These are phyloP conservation scores for Psidium friedrichsthalianum DNA, from an alignment of 345 rosid genomes.

Conservation along the genomic window DNA sequence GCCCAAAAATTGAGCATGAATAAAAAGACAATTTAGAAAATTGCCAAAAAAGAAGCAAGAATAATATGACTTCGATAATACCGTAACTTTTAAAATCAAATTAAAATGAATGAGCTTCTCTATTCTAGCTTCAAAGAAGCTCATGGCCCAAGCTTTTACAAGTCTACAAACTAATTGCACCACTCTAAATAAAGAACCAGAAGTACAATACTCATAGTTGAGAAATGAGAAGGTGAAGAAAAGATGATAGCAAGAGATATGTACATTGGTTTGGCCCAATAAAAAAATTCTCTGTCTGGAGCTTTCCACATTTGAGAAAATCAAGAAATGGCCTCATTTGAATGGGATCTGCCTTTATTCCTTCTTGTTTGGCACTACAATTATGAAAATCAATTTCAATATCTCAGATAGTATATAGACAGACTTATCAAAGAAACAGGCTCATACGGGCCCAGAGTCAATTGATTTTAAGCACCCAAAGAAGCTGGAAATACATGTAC, in stretches of 20 bases:
- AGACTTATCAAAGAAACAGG: not conserved
- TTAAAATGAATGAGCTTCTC: too few species aligned
- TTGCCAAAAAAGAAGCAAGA: too few species aligned
- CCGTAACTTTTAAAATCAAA: too few species aligned
- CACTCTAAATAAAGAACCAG: not conserved
- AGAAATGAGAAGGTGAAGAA: not conserved
- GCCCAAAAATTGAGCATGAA: not conserved
- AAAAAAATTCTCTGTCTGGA: slow-evolving; percentile 51
- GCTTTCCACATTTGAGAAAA: slow-evolving; percentile 56
- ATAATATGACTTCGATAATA: too few species aligned
- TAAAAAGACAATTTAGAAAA: too few species aligned
- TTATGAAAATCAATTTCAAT: not conserved
- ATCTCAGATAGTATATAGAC: not conserved
- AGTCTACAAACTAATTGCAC: too few species aligned
- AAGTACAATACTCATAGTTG: not conserved
- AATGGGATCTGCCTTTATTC: slow-evolving; percentile 48
- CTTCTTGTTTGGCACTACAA: slow-evolving; percentile 65
- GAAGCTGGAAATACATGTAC: not conserved
- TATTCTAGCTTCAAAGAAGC: too few species aligned
- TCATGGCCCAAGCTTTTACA: too few species aligned
- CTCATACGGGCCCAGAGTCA: not conserved
- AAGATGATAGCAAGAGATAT: not conserved
- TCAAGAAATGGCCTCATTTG: slow-evolving; percentile 46
- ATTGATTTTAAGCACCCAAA: not conserved
- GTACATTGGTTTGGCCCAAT: slow-evolving; percentile 72